phyloP scores from a whole-genome alignment of 805 yeast species.

The Zygoascus flipseniorum region DNA sequence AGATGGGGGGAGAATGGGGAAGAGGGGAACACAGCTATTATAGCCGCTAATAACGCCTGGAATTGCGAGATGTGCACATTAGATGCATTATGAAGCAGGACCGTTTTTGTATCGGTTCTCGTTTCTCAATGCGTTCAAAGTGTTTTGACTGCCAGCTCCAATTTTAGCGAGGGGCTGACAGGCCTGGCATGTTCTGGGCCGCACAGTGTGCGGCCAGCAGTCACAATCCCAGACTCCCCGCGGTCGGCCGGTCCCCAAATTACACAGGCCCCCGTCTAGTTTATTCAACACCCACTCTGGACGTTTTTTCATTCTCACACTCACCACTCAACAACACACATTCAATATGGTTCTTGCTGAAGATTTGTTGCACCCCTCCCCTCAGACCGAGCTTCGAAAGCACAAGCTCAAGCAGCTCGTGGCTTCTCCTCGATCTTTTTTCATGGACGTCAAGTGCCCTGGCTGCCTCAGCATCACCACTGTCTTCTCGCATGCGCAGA shows the following conservation, averaged over 20 bases:
- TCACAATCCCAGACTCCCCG: background rate
- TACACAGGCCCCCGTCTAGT: background rate
- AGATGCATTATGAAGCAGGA: no score
- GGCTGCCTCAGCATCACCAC: constrained; percentile 99
- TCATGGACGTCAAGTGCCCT: constrained; percentile 99
- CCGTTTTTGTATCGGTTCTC: background rate
- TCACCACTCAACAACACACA: background rate
- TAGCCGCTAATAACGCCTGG: no score
- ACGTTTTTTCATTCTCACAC: background rate
- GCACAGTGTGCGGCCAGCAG: background rate
- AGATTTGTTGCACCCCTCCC: constrained; percentile 96
- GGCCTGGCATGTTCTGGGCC: background rate
- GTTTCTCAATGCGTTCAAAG: no score
- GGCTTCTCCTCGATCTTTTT: constrained; percentile 96
- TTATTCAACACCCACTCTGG: background rate
- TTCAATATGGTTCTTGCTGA: constrained; percentile 82
- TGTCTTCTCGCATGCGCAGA: constrained; percentile 99
- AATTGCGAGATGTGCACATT: no score
- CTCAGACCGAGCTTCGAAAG: constrained; percentile 92
- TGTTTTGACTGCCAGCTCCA: no score
- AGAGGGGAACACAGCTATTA: no score
- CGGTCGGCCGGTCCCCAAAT: background rate
- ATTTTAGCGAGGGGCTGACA: no score
- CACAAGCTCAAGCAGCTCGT: constrained; percentile 97
- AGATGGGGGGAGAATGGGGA: background rate